A percentile compares a stretch with the other conserved stretches of the same genome.
Evolutionary conservation across 345 rosid genomes (phyloP).

Genomic region (Tarenaya hassleriana): DNA sequence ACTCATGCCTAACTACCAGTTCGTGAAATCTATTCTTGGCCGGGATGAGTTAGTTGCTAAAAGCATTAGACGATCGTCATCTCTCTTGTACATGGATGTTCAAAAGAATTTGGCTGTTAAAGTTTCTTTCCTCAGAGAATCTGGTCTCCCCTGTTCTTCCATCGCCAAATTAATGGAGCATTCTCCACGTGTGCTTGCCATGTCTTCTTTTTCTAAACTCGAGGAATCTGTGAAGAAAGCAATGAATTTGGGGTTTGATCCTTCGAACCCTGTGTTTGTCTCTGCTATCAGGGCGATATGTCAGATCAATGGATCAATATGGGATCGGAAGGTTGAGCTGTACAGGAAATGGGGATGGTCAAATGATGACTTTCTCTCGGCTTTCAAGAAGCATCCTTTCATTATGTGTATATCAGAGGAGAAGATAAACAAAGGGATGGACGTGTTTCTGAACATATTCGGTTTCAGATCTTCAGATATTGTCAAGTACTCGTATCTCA

Average conservation of each 20-base stretch:
- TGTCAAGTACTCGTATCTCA: conserved; percentile 7
- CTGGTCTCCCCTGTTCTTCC: conserved; percentile 21
- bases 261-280: too few relatives aligned
- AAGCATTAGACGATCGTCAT: conserved; percentile 17
- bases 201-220: conserved; percentile 11
- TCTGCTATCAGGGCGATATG: conserved; percentile 20
- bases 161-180: conserved; percentile 13
- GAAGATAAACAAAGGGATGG: conserved; percentile 26
- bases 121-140: conserved; percentile 15
- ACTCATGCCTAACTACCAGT: conserved; percentile 25
- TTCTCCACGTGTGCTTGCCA: conserved; percentile 13
- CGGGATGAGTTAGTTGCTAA: conserved; percentile 12
- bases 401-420: conserved; percentile 26
- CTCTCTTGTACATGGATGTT: conserved; percentile 11
- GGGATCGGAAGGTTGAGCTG: conserved; percentile 17
- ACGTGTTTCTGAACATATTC: conserved; percentile 30
- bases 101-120: conserved; percentile 19
- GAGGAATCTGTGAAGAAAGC: conserved; percentile 16
- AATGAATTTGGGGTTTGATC: conserved; percentile 26
- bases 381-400: conserved; percentile 23
- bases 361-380: conserved; percentile 18
- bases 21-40: conserved; percentile 17
- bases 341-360: conserved; percentile 34
- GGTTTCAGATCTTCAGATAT: conserved; percentile 19
- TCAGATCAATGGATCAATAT: conserved; percentile 4